Evolutionary conservation across 2,329 filamentous ascomycete genomes (phyloP), one percentile per base, ranked within the genome.

Genomic region (Aspergillus uvarum): DNA sequence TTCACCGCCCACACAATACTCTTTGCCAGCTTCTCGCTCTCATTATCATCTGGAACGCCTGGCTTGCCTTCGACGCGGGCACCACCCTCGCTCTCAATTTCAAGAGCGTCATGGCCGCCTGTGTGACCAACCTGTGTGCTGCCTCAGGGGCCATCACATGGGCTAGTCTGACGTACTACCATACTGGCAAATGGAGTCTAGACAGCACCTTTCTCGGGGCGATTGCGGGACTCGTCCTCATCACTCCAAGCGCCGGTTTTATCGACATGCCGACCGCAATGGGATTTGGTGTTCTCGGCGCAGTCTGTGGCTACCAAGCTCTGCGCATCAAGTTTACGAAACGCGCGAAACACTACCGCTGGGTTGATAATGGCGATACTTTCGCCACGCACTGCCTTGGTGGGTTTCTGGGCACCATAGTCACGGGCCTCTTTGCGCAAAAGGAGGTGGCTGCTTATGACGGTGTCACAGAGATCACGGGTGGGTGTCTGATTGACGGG

Each of bases 341-440:
- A 14, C 71, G 78, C 31, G 82, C 82, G 5, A 70, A 74, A n/a
- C 69, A 74, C 2, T 77, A 76, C 70, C 72, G 77, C 35, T 85
- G 81, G 82, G 82, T 84, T 0, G 82, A 84, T 62, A 83, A 83
- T 61, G 82, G 81, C 1, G 82, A 84, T 66, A 83, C 81, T 0
- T 84, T 84, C 65, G 82, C 82, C 5, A 84, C 81, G 4, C 82
- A 84, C 60, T 84, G 82, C 63, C 71, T 84, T 11, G 82, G 82
- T 19, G 82, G 82, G 0, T 72, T 83, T 5, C 67, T 81, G 0
- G 82, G 80, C 0, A 84, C 82, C 0, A 77, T 84, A 12, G 75
- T 76, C 4, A 84, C 82, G 0, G 82, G 82, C 0, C 71, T 82
- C 19, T 83, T 84, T 67, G 82, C 81, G 2, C 72, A 74, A 47